These are phyloP conservation scores for Leavenworthia alabamica DNA, from an alignment of 345 rosid genomes.

Conservation along the genomic window DNA sequence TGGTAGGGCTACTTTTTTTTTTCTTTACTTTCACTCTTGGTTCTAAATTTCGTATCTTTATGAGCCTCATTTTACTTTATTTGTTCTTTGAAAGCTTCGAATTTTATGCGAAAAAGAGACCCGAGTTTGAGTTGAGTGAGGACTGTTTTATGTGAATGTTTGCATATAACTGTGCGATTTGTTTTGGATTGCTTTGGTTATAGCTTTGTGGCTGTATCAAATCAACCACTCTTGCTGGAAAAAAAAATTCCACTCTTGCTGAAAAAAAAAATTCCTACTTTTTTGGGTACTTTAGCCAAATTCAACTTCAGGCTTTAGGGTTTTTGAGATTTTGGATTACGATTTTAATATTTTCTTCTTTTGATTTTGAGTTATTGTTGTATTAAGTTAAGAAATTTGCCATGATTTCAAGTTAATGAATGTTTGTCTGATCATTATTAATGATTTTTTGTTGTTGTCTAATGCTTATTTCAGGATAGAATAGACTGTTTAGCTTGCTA, in stretches of 20 bases:
- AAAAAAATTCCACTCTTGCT: not conserved
- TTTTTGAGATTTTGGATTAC: not conserved
- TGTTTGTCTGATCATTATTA: not conserved
- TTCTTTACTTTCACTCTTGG: not conserved
- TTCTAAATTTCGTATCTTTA: not conserved
- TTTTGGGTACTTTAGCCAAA: not conserved
- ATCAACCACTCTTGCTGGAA: too few relatives aligned
- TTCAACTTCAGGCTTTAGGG: not conserved
- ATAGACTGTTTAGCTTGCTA: not conserved
- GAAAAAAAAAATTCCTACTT: not conserved
- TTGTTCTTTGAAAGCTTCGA: not conserved
- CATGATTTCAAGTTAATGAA: not conserved
- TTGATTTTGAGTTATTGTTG: not conserved
- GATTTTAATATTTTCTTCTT: not conserved
- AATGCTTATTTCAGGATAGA: constrained; percentile 1
- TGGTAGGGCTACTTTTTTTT: not conserved
- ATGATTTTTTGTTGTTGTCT: not conserved
- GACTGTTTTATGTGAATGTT: not conserved
- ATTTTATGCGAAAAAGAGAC: not conserved
- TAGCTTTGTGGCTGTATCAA: not conserved
- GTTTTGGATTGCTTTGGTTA: not conserved
- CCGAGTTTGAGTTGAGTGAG: not conserved
- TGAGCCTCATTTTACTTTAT: not conserved
- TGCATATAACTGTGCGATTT: not conserved
- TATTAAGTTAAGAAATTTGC: not conserved